Evolutionary conservation across 768 basidiomycete genomes (phyloP).

Genomic region (Tremella yokohamensis): DNA sequence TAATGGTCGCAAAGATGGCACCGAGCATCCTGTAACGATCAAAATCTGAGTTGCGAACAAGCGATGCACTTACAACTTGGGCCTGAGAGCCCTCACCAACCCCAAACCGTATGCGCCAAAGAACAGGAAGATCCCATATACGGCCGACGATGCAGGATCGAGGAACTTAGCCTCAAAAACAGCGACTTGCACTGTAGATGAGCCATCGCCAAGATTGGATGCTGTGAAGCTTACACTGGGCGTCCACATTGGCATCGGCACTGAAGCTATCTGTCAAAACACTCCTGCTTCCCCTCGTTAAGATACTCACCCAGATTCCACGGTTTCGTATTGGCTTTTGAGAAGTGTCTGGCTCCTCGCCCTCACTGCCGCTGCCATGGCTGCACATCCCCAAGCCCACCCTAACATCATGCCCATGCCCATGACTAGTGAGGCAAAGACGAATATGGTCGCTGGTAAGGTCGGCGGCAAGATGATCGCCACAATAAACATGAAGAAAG

Average conservation of each 20-base stretch:
- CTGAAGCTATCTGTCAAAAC: conserved; percentile 17
- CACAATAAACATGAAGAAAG: conserved; percentile 55
- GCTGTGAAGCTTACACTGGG: conserved; percentile 27
- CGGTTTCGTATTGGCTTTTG: conserved; percentile 24
- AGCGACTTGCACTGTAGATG: conserved; percentile 45
- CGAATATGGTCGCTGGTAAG: conserved; percentile 56
- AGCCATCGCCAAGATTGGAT: neutral
- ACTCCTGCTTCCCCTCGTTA: neutral
- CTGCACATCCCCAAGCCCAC: conserved; percentile 60
- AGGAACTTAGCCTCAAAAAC: conserved; percentile 59
- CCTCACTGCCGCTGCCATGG: conserved; percentile 57
- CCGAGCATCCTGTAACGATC: conserved; percentile 47
- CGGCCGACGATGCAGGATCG: conserved; percentile 55
- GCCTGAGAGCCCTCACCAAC: conserved; percentile 55
- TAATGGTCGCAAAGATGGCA: conserved; percentile 57
- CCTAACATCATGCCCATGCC: conserved; percentile 57
- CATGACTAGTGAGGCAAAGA: conserved; percentile 56
- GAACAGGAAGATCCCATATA: conserved; percentile 58
- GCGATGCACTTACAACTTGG: conserved; percentile 51
- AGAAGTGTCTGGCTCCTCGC: conserved; percentile 46
- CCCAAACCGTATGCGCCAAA: conserved; percentile 56
- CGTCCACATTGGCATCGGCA: conserved; percentile 41
- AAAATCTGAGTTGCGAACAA: too few relatives aligned
- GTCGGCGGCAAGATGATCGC: conserved; percentile 56
- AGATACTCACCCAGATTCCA: conserved; percentile 34